These are phyloP conservation scores for Thinopyrum elongatum DNA, from an alignment of 176 grass and related monocot genomes.

Conservation along the genomic window DNA sequence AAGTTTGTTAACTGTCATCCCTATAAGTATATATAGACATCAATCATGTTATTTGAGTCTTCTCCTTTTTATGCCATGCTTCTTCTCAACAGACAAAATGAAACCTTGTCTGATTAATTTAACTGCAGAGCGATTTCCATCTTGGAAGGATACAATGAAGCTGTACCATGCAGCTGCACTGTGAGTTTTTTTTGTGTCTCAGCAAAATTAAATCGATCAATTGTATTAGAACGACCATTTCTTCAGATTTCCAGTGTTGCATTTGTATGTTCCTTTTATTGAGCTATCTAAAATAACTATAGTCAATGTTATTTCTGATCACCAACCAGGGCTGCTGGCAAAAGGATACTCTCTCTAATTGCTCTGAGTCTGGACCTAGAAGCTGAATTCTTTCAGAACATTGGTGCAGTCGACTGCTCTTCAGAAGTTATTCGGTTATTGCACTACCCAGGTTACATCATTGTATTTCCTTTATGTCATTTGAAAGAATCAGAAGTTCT, in stretches of 20 bases:
- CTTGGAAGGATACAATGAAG: conserved; percentile 74
- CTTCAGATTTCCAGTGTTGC: background rate
- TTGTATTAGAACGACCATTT: background rate
- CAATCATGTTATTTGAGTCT: conserved; percentile 1
- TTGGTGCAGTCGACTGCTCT: conserved; percentile 29
- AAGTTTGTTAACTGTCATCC: background rate
- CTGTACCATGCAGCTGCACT: conserved; percentile 46
- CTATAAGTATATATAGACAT: background rate
- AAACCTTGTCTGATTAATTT: conserved; percentile 27
- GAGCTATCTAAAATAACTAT: background rate
- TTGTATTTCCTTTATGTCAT: conserved; percentile 9
- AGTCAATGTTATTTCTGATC: background rate
- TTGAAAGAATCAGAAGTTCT: conserved; percentile 2
- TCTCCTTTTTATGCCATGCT: background rate
- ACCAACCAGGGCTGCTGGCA: conserved; percentile 36
- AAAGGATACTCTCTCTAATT: conserved; percentile 69
- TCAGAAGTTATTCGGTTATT: conserved; percentile 56
- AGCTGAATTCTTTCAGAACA: conserved; percentile 56
- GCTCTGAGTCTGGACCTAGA: conserved; percentile 69
- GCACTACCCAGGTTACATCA: conserved; percentile 67
- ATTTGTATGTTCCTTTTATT: background rate
- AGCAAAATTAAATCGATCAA: background rate
- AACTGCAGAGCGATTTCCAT: conserved; percentile 53
- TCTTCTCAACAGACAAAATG: background rate
- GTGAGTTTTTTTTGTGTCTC: conserved; percentile 50